Evolutionary conservation across 2,329 filamentous ascomycete species (phyloP).

Genomic region (Xylaria sp.): DNA sequence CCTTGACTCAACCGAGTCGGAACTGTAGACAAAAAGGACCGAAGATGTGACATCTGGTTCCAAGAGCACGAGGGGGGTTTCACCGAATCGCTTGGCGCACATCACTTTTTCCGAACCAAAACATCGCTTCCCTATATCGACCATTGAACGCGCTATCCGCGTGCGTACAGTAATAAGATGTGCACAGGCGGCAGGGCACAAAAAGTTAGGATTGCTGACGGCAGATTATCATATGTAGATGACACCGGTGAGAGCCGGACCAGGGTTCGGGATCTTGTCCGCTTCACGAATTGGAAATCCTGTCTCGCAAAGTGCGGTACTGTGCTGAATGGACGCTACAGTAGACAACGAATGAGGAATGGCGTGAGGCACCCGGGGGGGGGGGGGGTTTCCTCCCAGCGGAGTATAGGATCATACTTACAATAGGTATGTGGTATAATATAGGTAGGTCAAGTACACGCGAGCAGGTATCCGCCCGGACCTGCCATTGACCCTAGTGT

Average conservation of each 20-base stretch:
- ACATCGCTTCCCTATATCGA: background rate
- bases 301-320: slow-evolving; percentile 8
- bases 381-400: no score
- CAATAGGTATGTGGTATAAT: no score
- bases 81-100: slow-evolving; percentile 8
- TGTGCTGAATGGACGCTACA: background rate
- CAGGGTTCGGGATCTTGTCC: slow-evolving; percentile 13
- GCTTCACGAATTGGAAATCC: background rate
- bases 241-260: slow-evolving; percentile 13
- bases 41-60: slow-evolving; percentile 8
- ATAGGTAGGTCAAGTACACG: slow-evolving; percentile 17
- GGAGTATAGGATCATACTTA: slow-evolving; percentile 4
- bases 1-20: background rate
- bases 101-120: slow-evolving; percentile 9
- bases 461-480: slow-evolving; percentile 27
- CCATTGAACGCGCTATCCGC: background rate
- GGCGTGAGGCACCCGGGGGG: slow-evolving; percentile 15
- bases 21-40: slow-evolving; percentile 15
- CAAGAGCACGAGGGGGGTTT: background rate
- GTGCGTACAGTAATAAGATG: slow-evolving; percentile 8
- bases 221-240: background rate
- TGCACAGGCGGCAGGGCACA: background rate
- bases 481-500: slow-evolving; percentile 22
- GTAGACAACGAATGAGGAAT: slow-evolving; percentile 2
- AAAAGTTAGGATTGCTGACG: slow-evolving; percentile 12